Evolutionary conservation across 2,329 filamentous ascomycete genomes (phyloP).

Genomic region (Acephala macrosclerotiorum): DNA sequence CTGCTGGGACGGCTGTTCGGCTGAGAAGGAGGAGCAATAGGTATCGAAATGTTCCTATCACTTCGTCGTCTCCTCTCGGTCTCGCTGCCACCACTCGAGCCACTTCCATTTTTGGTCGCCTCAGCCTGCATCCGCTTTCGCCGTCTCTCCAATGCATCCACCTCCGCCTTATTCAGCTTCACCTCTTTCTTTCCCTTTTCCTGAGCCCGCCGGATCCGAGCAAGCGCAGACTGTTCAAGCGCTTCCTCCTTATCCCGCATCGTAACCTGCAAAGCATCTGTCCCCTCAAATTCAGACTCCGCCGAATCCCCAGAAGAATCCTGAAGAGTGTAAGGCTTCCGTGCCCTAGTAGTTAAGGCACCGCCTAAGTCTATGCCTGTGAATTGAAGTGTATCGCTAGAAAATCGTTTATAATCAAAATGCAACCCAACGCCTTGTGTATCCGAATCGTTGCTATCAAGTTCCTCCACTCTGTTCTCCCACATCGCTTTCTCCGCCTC

Average conservation of each 20-base stretch:
- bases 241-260: conserved; percentile 74
- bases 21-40: conserved; percentile 35
- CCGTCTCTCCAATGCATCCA: conserved; percentile 78
- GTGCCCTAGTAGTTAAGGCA: conserved; percentile 35
- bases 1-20: conserved; percentile 36
- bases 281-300: conserved; percentile 59
- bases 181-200: conserved; percentile 80
- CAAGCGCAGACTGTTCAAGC: conserved; percentile 79
- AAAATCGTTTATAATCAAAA: conserved; percentile 57
- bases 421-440: conserved; percentile 61
- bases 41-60: conserved; percentile 39
- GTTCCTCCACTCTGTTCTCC: conserved; percentile 68
- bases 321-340: conserved; percentile 37
- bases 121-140: conserved; percentile 59
- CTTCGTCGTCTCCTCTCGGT: conserved; percentile 39
- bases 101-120: conserved; percentile 36
- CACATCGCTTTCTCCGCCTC: conserved; percentile 58
- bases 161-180: conserved; percentile 78
- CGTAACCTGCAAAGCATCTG: conserved; percentile 58
- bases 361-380: conserved; percentile 64
- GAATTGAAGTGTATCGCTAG: conserved; percentile 67
- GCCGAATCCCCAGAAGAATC: conserved; percentile 49
- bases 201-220: conserved; percentile 80
- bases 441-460: conserved; percentile 66
- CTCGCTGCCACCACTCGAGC: conserved; percentile 37